A percentile compares a stretch with the other conserved stretches of the same genome.
These are phyloP conservation scores for barrel medic (Medicago truncatula) DNA, from an alignment of 306 rosid genomes.

Conservation along the genomic window MtrunA17r5.0-ANR NC_053042.1:17885001-17885500, in stretches of 20 bases:
- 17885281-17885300: slow-evolving; percentile 70
- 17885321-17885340: slow-evolving; percentile 78
- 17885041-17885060: slow-evolving; percentile 97
- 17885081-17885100: slow-evolving; percentile 73
- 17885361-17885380: slow-evolving; percentile 78
- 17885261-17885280: slow-evolving; percentile 81
- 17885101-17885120: slow-evolving; percentile 93
- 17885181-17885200: background rate
- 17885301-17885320: slow-evolving; percentile 69
- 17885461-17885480: slow-evolving; percentile 74
- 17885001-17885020: slow-evolving; percentile 63
- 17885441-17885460: slow-evolving; percentile 77
- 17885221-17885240: slow-evolving; percentile 52
- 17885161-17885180: background rate
- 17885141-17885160: background rate
- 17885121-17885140: slow-evolving; percentile 51
- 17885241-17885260: slow-evolving; percentile 82
- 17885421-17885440: slow-evolving; percentile 87
- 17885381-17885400: slow-evolving; percentile 66
- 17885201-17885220: background rate
- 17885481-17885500: slow-evolving; percentile 89
- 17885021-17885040: slow-evolving; percentile 73
- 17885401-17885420: slow-evolving; percentile 86
- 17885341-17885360: slow-evolving; percentile 58
- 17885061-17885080: slow-evolving; percentile 96